Percentiles rank a stretch among this genome's conserved stretches.
phyloP scores from a whole-genome alignment of 257 asterid genomes.

The Solanum tarapatanum region DNA sequence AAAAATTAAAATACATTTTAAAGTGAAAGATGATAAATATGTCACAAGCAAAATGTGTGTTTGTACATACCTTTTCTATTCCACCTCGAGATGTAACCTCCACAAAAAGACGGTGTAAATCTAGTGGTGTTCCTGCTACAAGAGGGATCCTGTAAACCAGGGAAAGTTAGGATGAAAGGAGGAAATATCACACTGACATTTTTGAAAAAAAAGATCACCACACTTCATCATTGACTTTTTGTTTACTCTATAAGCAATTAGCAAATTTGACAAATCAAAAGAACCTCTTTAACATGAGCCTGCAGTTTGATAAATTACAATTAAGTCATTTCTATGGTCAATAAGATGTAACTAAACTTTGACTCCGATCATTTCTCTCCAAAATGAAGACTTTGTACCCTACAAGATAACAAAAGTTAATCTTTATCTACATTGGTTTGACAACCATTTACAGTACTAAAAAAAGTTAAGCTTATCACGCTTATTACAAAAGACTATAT shows the following conservation, averaged over 20 bases:
- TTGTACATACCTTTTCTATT: slow-evolving; percentile 60
- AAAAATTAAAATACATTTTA: neutral
- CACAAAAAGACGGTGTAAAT: slow-evolving; percentile 71
- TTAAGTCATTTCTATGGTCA: neutral
- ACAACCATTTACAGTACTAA: neutral
- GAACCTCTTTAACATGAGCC: neutral
- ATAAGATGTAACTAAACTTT: neutral
- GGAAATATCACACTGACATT: neutral
- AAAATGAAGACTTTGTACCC: neutral
- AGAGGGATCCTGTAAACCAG: slow-evolving; percentile 54
- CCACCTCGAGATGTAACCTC: slow-evolving; percentile 96
- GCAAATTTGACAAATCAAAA: neutral
- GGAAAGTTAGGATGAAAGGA: slow-evolving; percentile 4
- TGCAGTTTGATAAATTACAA: neutral
- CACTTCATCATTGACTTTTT: neutral
- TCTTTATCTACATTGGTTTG: neutral
- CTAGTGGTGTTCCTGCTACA: slow-evolving; percentile 62
- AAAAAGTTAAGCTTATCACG: neutral
- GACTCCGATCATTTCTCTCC: neutral
- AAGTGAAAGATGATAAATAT: neutral
- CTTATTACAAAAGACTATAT: neutral
- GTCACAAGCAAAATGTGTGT: neutral
- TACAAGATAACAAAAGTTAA: neutral
- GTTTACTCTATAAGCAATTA: neutral
- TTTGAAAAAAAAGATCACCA: neutral